These are phyloP conservation scores for Talaromyces atroroseus DNA, from an alignment of 2,329 filamentous ascomycete genomes.

Conservation along the genomic window DNA sequence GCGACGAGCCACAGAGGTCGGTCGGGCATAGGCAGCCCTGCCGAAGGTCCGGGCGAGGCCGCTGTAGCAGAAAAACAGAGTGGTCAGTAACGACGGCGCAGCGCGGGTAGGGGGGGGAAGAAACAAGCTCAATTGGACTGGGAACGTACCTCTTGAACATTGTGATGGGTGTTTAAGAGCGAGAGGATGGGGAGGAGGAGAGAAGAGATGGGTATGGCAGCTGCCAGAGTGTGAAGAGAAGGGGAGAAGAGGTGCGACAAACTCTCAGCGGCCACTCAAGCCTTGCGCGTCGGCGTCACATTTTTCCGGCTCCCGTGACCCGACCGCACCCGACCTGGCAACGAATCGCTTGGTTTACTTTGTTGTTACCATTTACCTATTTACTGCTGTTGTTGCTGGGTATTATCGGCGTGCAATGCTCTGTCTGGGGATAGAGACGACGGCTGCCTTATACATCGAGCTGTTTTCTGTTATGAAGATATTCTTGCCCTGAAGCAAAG, in stretches of 20 bases:
- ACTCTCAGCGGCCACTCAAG: not conserved
- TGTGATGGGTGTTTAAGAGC: constrained; percentile 45
- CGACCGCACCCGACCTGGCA: constrained; percentile 10
- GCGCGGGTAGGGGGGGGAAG: constrained; percentile 7
- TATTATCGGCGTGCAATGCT: too few relatives aligned
- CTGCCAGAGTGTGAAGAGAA: constrained; percentile 18
- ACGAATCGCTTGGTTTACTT: too few relatives aligned
- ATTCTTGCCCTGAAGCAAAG: too few relatives aligned
- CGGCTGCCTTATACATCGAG: too few relatives aligned
- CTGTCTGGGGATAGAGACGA: too few relatives aligned
- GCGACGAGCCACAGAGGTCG: constrained; percentile 49
- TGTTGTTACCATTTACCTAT: too few relatives aligned
- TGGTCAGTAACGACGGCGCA: constrained; percentile 26
- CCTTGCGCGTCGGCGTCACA: not conserved
- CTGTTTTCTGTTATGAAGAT: too few relatives aligned
- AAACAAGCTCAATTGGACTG: constrained; percentile 18
- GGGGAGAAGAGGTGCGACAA: constrained; percentile 14
- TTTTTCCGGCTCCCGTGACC: constrained; percentile 14
- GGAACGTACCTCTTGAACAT: constrained; percentile 58
- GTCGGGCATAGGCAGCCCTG: constrained; percentile 54
- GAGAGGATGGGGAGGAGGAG: constrained; percentile 28
- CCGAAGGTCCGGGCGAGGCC: constrained; percentile 61
- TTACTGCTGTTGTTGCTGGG: too few relatives aligned
- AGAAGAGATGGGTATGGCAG: constrained; percentile 19
- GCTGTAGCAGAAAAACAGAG: constrained; percentile 38